Evolutionary conservation across 2,329 filamentous ascomycete genomes (phyloP).

Genomic region (Penicillium verrucosum): DNA sequence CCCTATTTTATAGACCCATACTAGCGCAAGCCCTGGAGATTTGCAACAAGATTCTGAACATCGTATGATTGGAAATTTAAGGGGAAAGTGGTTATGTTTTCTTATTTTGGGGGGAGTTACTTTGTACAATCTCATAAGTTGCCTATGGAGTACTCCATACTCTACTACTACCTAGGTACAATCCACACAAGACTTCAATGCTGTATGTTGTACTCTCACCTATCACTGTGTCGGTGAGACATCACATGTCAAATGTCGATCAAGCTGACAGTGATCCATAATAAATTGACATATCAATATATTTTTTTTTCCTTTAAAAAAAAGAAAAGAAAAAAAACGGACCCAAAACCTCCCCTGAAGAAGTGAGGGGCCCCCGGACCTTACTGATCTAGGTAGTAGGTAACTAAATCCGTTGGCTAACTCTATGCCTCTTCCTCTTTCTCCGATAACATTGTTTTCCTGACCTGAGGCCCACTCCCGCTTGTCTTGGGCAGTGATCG

Average conservation of each 20-base stretch:
- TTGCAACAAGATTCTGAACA: neutral
- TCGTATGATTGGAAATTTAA: neutral
- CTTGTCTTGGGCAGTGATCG: neutral
- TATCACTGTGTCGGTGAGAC: neutral
- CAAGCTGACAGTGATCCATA: neutral
- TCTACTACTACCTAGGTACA: neutral
- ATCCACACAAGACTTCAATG: neutral
- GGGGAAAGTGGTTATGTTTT: neutral
- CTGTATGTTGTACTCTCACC: neutral
- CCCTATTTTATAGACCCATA: neutral
- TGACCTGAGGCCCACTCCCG: neutral
- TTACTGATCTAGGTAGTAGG: neutral
- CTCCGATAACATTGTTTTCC: neutral
- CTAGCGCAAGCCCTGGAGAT: neutral
- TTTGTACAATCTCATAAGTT: neutral
- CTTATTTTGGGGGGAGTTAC: neutral
- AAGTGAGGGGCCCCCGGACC: neutral
- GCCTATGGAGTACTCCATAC: neutral
- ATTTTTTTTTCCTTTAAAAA: neutral
- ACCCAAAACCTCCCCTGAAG: neutral
- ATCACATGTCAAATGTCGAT: conserved; percentile 1
- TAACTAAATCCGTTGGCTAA: neutral
- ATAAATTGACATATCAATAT: neutral
- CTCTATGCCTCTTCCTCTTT: neutral
- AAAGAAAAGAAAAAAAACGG: neutral